Evolutionary conservation across 805 yeast species (phyloP).

Genomic region (Lipomyces chichibuensis): DNA sequence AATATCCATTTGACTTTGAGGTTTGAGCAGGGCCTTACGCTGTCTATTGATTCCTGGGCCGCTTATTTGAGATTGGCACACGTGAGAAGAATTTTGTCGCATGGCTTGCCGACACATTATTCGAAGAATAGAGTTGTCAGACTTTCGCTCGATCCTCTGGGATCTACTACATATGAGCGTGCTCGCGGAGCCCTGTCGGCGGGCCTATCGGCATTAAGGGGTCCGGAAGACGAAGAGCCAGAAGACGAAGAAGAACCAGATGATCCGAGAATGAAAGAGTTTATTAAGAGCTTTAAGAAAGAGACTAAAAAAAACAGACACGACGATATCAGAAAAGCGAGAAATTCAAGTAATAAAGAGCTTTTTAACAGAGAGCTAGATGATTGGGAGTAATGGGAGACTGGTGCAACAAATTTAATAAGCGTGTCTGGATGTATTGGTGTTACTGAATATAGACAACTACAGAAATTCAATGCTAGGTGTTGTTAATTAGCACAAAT

Average conservation of each 20-base stretch:
- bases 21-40: slow-evolving; percentile 26
- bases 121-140: slow-evolving; percentile 32
- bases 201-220: neutral
- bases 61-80: slow-evolving; percentile 32
- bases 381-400: slow-evolving; percentile 8
- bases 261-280: slow-evolving; percentile 11
- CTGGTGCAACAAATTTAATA: neutral
- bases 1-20: slow-evolving; percentile 31
- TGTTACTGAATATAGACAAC: neutral
- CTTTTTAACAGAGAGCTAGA: slow-evolving; percentile 19
- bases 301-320: slow-evolving; percentile 14
- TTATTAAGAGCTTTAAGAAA: slow-evolving; percentile 1
- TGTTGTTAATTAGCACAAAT: neutral
- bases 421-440: neutral
- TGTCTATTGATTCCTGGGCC: slow-evolving; percentile 37
- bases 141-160: slow-evolving; percentile 20
- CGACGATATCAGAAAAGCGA: slow-evolving; percentile 17
- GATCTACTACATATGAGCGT: slow-evolving; percentile 24
- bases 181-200: neutral
- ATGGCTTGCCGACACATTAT: slow-evolving; percentile 39
- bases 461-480: neutral
- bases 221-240: slow-evolving; percentile 12
- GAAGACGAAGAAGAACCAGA: slow-evolving; percentile 7
- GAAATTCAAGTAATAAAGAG: slow-evolving; percentile 9
- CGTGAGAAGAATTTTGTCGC: slow-evolving; percentile 30